Conservation (phyloP, 2,329 filamentous ascomycete species). For the Cladosporium phlei region DNA sequence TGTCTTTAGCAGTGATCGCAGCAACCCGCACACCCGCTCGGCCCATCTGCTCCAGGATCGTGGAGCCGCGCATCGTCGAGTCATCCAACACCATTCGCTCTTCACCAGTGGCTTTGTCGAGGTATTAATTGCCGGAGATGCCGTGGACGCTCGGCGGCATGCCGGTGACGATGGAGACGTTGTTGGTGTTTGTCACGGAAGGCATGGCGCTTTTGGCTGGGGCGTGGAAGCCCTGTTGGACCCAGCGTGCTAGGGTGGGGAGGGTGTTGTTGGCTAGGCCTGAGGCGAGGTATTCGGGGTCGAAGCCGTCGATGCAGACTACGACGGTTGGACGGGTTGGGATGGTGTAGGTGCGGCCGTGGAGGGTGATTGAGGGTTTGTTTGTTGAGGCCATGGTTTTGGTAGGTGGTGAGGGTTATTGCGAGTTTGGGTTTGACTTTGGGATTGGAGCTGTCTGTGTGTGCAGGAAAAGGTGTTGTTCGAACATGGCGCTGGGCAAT, state of each 20-base stretch:
- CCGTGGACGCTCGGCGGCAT: slow-evolving; percentile 38
- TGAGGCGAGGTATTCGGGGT: slow-evolving; percentile 37
- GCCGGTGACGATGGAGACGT: slow-evolving; percentile 44
- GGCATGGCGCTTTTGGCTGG: slow-evolving; percentile 41
- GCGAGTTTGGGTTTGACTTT: too few relatives aligned
- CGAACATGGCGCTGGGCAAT: too few relatives aligned
- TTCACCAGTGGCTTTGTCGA: slow-evolving; percentile 37
- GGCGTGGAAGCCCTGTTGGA: slow-evolving; percentile 36
- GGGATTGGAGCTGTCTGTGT: too few relatives aligned
- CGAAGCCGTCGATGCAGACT: slow-evolving; percentile 43
- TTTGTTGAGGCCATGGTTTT: not conserved
- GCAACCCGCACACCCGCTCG: slow-evolving; percentile 37
- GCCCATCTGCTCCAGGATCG: slow-evolving; percentile 40
- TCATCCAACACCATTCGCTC: slow-evolving; percentile 42
- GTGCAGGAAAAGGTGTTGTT: too few relatives aligned
- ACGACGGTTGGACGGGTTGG: slow-evolving; percentile 37
- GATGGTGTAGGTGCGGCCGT: slow-evolving; percentile 31
- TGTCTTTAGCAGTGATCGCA: slow-evolving; percentile 44
- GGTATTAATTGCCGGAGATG: slow-evolving; percentile 42
- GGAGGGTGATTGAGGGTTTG: slow-evolving; percentile 15
- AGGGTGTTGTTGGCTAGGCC: slow-evolving; percentile 34
- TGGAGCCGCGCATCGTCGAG: slow-evolving; percentile 38
- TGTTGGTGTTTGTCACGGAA: slow-evolving; percentile 44
- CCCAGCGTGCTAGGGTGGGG: slow-evolving; percentile 31
- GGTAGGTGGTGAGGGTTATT: too few relatives aligned